Conservation (phyloP, 768 basidiomycete genomes). For the Fomitopsis pulvina region DNA sequence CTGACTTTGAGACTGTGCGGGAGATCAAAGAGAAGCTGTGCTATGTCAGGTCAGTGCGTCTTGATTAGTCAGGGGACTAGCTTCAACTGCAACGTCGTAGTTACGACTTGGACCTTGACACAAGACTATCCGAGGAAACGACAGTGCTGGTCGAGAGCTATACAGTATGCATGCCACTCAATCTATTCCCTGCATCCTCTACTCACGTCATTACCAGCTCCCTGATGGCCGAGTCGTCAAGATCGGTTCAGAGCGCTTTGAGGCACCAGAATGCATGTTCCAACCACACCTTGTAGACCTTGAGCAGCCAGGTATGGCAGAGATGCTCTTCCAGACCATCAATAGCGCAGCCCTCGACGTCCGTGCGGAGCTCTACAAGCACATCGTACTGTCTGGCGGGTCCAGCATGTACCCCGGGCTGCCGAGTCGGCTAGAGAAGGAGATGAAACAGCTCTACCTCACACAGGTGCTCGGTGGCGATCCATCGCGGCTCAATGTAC, state of each 20-base stretch:
- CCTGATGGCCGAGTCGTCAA: constrained; percentile 96
- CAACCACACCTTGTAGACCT: constrained; percentile 96
- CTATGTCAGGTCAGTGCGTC: constrained; percentile 74
- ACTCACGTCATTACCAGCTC: constrained; percentile 40
- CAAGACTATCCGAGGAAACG: constrained; percentile 89
- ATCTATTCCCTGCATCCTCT: not conserved
- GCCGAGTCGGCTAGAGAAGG: constrained; percentile 94
- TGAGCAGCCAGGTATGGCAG: constrained; percentile 94
- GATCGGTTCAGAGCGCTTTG: constrained; percentile 96
- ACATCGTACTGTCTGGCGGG: constrained; percentile 95
- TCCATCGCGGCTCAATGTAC: constrained; percentile 76
- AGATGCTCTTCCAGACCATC: constrained; percentile 90
- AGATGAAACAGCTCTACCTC: constrained; percentile 99
- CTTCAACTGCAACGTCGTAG: constrained; percentile 31
- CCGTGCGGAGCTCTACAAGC: constrained; percentile 91
- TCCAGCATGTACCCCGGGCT: constrained; percentile 99
- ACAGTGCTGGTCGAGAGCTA: constrained; percentile 95
- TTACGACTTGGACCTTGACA: constrained; percentile 96
- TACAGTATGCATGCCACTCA: constrained; percentile 49
- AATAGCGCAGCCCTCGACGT: constrained; percentile 87
- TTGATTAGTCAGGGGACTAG: not conserved
- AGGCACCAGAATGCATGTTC: constrained; percentile 99
- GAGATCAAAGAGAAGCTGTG: constrained; percentile 99
- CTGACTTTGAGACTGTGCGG: constrained; percentile 97
- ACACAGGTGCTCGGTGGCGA: constrained; percentile 83